Base-by-base conservation (phyloP, 2,329 filamentous ascomycete genomes). In the Ceratocystiopsis brevicomis region DNA sequence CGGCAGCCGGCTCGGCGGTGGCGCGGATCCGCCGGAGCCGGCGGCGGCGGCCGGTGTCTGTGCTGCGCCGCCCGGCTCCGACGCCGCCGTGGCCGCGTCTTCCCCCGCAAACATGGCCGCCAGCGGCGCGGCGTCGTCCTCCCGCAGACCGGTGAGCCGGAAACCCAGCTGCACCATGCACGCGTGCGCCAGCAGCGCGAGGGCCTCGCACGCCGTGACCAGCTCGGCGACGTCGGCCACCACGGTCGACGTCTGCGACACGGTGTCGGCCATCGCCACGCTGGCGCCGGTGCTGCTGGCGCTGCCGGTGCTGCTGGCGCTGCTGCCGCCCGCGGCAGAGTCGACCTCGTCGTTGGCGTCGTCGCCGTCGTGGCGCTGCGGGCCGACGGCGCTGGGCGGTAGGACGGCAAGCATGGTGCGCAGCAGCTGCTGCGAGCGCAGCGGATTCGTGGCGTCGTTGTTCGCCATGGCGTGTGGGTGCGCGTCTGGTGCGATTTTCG, bases 171-270 rank as follows among this genome's bases (percentile, higher is more conserved):
- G 77, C 19, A 73, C 58, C 76, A 96, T 82, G 53, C 78, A 85
- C 4, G 84, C 81, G 59, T 98, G 88, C 17, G 78, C 68, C 49
- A 92, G 78, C 19, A 96, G 71, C 15, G 84, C 85, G 47, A 95
- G 66, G 40, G 81, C 84, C 62, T 96, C 87, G 57, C 81, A 84
- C 0, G 80, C 72, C 45, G 72, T 78, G 51, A 77, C 76, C 30
- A 87, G 57, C 50, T 76, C 71, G 5, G 73, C 76, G 2, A 15
- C 16, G 18, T 32, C 13, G 8, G 34, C 2, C 12, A 17, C 33
- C 15, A 34, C 36, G n/a, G 63, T 66, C 5, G 37, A 38, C 12
- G 37, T 17, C 15, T 18, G 12, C 12, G 37, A 38, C 16, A 13
- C 17, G 16, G 37, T 17, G 10, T 17, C n/a, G 9, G 17, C 12